Conservation (phyloP, 192 early-diverging fungal species). For the Allomyces macrogynus region DNA sequence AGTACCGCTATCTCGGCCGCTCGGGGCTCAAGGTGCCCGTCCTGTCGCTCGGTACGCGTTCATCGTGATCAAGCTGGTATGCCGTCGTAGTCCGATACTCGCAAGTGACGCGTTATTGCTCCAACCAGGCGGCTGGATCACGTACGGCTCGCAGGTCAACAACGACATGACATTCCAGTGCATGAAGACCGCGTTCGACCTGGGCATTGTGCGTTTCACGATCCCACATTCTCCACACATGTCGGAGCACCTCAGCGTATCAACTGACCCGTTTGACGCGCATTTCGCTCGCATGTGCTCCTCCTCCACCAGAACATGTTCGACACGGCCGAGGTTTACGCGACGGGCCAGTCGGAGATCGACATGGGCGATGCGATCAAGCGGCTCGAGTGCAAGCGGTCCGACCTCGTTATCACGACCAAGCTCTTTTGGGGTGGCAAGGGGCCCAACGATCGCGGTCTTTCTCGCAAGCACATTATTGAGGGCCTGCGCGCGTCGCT, state of each 20-base stretch:
- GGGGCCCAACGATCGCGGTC: constrained; percentile 57
- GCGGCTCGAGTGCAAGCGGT: constrained; percentile 48
- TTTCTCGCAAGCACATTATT: constrained; percentile 68
- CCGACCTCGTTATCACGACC: constrained; percentile 54
- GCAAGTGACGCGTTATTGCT: background rate
- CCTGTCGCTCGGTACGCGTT: constrained; percentile 33
- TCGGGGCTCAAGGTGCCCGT: constrained; percentile 57
- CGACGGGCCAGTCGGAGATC: constrained; percentile 45
- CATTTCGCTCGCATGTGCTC: no score
- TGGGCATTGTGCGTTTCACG: constrained; percentile 22
- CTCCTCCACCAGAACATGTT: constrained; percentile 70
- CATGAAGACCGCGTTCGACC: constrained; percentile 43
- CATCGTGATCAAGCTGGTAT: constrained; percentile 6
- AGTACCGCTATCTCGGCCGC: constrained; percentile 57
- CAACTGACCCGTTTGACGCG: no score
- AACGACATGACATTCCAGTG: constrained; percentile 36
- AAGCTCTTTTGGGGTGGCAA: constrained; percentile 56
- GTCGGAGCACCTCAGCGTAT: no score
- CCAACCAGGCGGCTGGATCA: constrained; percentile 31
- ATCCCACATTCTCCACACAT: no score
- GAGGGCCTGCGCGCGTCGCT: constrained; percentile 54
- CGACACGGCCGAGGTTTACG: constrained; percentile 38
- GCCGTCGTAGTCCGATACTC: background rate
- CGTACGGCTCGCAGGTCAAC: constrained; percentile 36
- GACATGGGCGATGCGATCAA: constrained; percentile 60